A percentile compares a stretch with the other conserved stretches of the same genome.
Evolutionary conservation across 176 grass and related monocot genomes (phyloP).

Genomic region (Hsuehochloa calcarea): DNA sequence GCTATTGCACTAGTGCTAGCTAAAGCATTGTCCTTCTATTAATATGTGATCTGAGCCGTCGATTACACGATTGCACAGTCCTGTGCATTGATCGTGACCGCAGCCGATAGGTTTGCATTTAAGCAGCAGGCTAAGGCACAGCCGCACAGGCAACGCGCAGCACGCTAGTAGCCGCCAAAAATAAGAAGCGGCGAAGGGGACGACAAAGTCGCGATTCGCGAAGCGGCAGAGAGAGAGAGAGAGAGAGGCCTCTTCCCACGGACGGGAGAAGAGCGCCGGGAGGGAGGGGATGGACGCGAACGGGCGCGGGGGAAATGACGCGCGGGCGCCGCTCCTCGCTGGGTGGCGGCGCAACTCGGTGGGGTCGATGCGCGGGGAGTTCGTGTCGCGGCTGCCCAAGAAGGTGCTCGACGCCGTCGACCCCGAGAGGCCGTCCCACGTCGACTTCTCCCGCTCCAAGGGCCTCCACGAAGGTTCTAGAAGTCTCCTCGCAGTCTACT

Average conservation of each 20-base stretch:
- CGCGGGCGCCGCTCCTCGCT: conserved; percentile 51
- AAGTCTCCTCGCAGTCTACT: background rate
- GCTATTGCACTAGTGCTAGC: no score
- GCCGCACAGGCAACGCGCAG: background rate
- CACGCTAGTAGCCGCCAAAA: background rate
- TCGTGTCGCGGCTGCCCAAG: conserved; percentile 70
- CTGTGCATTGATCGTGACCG: background rate
- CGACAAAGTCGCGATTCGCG: conserved; percentile 25
- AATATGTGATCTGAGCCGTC: conserved; percentile 5
- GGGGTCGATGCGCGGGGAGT: conserved; percentile 59
- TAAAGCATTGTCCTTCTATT: background rate
- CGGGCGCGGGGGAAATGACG: conserved; percentile 24
- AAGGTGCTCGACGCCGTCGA: conserved; percentile 78
- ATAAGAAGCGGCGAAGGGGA: conserved; percentile 9
- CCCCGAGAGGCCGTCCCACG: conserved; percentile 54
- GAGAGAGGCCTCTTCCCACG: background rate
- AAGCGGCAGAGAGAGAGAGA: background rate
- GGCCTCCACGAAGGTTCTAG: conserved; percentile 55
- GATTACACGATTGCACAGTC: background rate
- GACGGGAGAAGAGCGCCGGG: background rate
- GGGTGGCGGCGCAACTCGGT: conserved; percentile 65
- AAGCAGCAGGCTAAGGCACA: background rate
- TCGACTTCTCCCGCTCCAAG: conserved; percentile 71
- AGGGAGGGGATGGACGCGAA: conserved; percentile 32
- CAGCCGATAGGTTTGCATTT: background rate